phyloP scores from a whole-genome alignment of 1,284 basidiomycete species.

The Farysia itapuensis region DNA sequence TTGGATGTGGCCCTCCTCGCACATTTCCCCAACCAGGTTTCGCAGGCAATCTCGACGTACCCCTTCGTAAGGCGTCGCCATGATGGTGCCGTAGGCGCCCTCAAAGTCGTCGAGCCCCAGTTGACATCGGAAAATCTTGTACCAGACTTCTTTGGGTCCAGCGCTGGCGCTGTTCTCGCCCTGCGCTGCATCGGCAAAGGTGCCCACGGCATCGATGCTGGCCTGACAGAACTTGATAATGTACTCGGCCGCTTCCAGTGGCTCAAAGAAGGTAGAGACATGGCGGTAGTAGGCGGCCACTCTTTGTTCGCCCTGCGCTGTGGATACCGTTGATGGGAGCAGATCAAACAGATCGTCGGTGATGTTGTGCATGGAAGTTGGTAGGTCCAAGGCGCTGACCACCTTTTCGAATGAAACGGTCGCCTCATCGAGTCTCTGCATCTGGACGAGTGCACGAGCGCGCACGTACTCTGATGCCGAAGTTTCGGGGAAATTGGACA shows the following conservation, averaged over 20 bases:
- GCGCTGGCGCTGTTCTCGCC: conserved; percentile 1
- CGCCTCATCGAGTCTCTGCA: conserved; percentile 31
- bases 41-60: conserved; percentile 94
- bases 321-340: conserved; percentile 15
- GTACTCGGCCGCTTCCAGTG: conserved; percentile 23
- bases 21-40: conserved; percentile 90
- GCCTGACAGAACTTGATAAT: conserved; percentile 34
- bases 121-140: conserved; percentile 48
- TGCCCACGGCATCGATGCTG: conserved; percentile 33
- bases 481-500: conserved; percentile 22
- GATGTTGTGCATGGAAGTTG: neutral
- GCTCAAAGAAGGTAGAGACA: conserved; percentile 37
- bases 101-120: conserved; percentile 44
- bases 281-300: conserved; percentile 29
- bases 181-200: conserved; percentile 6
- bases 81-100: conserved; percentile 41
- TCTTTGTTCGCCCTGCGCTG: conserved; percentile 13
- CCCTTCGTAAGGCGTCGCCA: conserved; percentile 63
- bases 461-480: conserved; percentile 31
- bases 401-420: conserved; percentile 25
- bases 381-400: conserved; percentile 18
- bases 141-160: conserved; percentile 37
- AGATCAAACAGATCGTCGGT: conserved; percentile 22
- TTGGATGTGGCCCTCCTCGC: conserved; percentile 80
- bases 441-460: conserved; percentile 26